These are phyloP conservation scores for Agaricus blazei DNA, from an alignment of 768 basidiomycete species.

Conservation along the genomic window DNA sequence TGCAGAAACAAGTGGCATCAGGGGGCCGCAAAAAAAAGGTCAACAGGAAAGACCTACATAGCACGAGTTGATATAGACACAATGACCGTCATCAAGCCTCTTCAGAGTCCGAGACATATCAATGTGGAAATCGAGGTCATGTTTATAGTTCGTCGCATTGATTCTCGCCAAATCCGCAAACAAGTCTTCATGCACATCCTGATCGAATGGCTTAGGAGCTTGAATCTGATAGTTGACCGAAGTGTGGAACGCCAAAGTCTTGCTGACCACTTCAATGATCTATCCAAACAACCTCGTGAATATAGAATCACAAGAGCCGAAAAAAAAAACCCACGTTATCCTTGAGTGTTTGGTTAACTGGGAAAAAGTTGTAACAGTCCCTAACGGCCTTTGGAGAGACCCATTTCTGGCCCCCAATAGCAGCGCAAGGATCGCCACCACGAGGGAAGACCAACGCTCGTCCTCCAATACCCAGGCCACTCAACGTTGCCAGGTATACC, in stretches of 20 bases:
- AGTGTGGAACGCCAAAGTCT: slow-evolving; percentile 58
- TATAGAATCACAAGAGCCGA: neutral
- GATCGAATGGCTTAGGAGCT: slow-evolving; percentile 47
- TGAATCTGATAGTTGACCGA: slow-evolving; percentile 55
- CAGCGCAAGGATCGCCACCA: slow-evolving; percentile 44
- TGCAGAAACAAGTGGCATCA: neutral
- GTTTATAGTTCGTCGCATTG: slow-evolving; percentile 34
- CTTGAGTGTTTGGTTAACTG: slow-evolving; percentile 42
- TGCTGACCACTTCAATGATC: slow-evolving; percentile 58
- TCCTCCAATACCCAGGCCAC: neutral
- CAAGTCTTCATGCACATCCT: slow-evolving; percentile 54
- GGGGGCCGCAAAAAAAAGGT: neutral
- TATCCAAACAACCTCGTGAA: slow-evolving; percentile 14
- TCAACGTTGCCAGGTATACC: neutral
- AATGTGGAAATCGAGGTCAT: slow-evolving; percentile 53
- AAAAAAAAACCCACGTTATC: slow-evolving; percentile 38
- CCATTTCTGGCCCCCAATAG: slow-evolving; percentile 53
- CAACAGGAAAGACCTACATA: slow-evolving; percentile 24
- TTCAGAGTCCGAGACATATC: slow-evolving; percentile 53
- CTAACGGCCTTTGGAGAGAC: slow-evolving; percentile 46
- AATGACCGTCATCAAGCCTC: slow-evolving; percentile 55
- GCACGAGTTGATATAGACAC: slow-evolving; percentile 49
- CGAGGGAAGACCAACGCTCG: slow-evolving; percentile 4
- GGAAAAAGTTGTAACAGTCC: slow-evolving; percentile 47
- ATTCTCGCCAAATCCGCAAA: slow-evolving; percentile 47